Percentiles rank a stretch among this genome's conserved stretches.
Conservation (phyloP, 1,284 basidiomycete genomes). For the Volvariella volvacea region DNA sequence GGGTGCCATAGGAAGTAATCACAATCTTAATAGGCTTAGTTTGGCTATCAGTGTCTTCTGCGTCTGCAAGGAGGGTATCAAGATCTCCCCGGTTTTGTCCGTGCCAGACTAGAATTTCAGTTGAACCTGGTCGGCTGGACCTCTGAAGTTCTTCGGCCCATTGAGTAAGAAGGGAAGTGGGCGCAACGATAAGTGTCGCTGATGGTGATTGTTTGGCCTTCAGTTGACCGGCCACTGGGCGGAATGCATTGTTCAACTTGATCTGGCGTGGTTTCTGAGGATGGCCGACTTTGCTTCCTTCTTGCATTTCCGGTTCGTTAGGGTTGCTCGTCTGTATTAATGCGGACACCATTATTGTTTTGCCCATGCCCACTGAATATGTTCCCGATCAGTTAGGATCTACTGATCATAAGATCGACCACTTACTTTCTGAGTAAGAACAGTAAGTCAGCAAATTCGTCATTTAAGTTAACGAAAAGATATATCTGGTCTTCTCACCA, state of each 20-base stretch:
- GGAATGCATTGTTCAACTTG: slow-evolving; percentile 57
- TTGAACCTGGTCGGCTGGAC: slow-evolving; percentile 62
- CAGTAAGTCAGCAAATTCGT: too few relatives aligned
- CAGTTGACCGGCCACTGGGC: slow-evolving; percentile 25
- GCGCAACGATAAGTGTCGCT: slow-evolving; percentile 89
- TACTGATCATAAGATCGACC: neutral
- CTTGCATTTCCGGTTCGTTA: slow-evolving; percentile 28
- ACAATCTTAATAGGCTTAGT: slow-evolving; percentile 65
- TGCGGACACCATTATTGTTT: slow-evolving; percentile 94
- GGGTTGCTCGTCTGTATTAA: slow-evolving; percentile 79
- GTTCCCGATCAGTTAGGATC: neutral
- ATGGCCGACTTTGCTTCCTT: slow-evolving; percentile 18
- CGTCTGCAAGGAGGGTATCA: slow-evolving; percentile 42
- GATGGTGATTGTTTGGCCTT: slow-evolving; percentile 28
- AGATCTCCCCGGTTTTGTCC: slow-evolving; percentile 72
- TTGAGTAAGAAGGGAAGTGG: slow-evolving; percentile 85
- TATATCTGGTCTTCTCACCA: slow-evolving; percentile 36
- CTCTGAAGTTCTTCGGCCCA: slow-evolving; percentile 86
- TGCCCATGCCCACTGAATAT: slow-evolving; percentile 83
- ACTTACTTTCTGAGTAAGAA: slow-evolving; percentile 21
- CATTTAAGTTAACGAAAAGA: too few relatives aligned
- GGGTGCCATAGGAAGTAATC: slow-evolving; percentile 85
- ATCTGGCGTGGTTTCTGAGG: slow-evolving; percentile 47
- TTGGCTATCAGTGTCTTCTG: slow-evolving; percentile 45
- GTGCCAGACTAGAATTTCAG: slow-evolving; percentile 79